Evolutionary conservation across 768 basidiomycete species (phyloP).

Genomic region (Lentinula detonsa): DNA sequence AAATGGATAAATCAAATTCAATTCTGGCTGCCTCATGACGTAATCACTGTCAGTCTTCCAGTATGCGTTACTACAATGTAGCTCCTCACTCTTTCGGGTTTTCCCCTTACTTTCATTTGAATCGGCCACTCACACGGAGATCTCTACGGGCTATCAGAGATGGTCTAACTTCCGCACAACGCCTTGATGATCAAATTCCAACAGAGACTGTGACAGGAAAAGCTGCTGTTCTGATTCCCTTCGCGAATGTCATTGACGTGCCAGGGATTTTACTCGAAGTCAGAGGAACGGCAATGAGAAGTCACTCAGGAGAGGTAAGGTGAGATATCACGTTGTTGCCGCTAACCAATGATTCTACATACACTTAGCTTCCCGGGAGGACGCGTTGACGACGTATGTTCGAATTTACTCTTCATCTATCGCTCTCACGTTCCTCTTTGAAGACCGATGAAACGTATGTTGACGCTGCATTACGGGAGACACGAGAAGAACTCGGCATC

Average conservation of each 20-base stretch:
- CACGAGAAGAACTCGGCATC: slow-evolving; percentile 69
- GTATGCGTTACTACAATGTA: background rate
- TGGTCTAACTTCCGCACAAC: slow-evolving; percentile 13
- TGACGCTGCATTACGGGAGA: slow-evolving; percentile 63
- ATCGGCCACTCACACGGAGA: slow-evolving; percentile 27
- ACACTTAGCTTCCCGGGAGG: slow-evolving; percentile 67
- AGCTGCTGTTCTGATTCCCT: slow-evolving; percentile 71
- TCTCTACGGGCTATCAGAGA: slow-evolving; percentile 24
- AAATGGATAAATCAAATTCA: background rate
- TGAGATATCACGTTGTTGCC: slow-evolving; percentile 17
- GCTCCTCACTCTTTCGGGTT: background rate
- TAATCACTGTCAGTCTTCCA: background rate
- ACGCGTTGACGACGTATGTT: slow-evolving; percentile 53
- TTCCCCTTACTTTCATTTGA: slow-evolving; percentile 15
- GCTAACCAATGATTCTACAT: background rate
- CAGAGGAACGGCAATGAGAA: slow-evolving; percentile 54
- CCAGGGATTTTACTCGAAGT: slow-evolving; percentile 73
- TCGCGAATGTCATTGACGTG: slow-evolving; percentile 64
- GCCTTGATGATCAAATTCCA: background rate
- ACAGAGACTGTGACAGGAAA: slow-evolving; percentile 21
- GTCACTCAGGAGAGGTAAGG: slow-evolving; percentile 84
- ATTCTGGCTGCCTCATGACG: no score
- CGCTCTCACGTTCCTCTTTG: slow-evolving; percentile 4
- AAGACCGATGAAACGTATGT: slow-evolving; percentile 50
- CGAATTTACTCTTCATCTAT: background rate